Percentiles rank a stretch among this genome's conserved stretches.
These are phyloP conservation scores for Naganishia liquefaciens DNA, from an alignment of 1,284 basidiomycete species.

Conservation along the genomic window DNA sequence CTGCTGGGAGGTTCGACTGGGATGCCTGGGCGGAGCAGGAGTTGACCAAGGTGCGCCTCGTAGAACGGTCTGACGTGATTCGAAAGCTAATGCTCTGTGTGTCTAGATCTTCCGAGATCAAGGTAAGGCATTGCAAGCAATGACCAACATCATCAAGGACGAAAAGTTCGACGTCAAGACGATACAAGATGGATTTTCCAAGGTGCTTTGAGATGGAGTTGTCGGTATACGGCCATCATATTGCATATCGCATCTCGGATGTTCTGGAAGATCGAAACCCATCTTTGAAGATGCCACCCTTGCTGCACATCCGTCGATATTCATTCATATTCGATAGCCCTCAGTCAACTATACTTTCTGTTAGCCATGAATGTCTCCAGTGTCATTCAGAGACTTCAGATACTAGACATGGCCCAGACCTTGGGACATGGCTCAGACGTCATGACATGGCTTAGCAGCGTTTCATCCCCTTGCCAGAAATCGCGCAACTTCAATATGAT, in stretches of 20 bases:
- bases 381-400: no score
- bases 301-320: not conserved
- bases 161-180: slow-evolving; percentile 33
- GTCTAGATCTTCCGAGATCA: slow-evolving; percentile 33
- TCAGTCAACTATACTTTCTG: no score
- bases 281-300: not conserved
- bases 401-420: no score
- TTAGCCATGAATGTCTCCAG: no score
- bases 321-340: no score
- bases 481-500: no score
- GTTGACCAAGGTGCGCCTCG: slow-evolving; percentile 14
- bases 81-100: not conserved
- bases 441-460: no score
- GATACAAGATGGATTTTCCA: slow-evolving; percentile 28
- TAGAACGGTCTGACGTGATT: not conserved
- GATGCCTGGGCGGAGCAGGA: slow-evolving; percentile 29
- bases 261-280: not conserved
- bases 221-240: no score
- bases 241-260: not conserved
- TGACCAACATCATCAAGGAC: slow-evolving; percentile 27
- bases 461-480: no score
- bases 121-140: slow-evolving; percentile 30
- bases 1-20: slow-evolving; percentile 30
- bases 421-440: no score
- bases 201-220: slow-evolving; percentile 19